phyloP scores from a whole-genome alignment of 495 filamentous ascomycete species.

The Recurvomyces mirabilis region DNA sequence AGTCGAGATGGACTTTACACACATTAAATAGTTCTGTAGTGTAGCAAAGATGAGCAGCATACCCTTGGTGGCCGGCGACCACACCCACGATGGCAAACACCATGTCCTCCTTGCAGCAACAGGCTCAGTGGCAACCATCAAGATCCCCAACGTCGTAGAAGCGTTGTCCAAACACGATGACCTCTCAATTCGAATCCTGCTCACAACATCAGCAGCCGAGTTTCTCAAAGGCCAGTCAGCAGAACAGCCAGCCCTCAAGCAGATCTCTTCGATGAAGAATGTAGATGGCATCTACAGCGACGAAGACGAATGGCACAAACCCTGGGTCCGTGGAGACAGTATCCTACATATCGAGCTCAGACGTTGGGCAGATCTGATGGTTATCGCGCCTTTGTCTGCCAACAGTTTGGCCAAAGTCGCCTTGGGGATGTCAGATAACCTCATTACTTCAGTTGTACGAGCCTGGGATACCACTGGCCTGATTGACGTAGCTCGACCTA shows the following conservation, averaged over 20 bases:
- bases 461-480: slow-evolving; percentile 73
- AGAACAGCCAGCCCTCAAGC: slow-evolving; percentile 54
- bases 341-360: slow-evolving; percentile 83
- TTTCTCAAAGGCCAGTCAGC: slow-evolving; percentile 59
- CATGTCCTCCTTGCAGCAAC: slow-evolving; percentile 73
- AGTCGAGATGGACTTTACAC: background rate
- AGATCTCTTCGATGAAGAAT: slow-evolving; percentile 39
- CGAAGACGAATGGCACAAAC: slow-evolving; percentile 66
- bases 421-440: slow-evolving; percentile 53
- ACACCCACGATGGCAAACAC: slow-evolving; percentile 48
- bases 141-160: slow-evolving; percentile 61
- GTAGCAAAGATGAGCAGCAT: too few relatives aligned
- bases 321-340: slow-evolving; percentile 54
- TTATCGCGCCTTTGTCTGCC: slow-evolving; percentile 68
- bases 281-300: slow-evolving; percentile 68
- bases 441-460: slow-evolving; percentile 61
- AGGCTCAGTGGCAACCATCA: slow-evolving; percentile 80
- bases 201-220: slow-evolving; percentile 56
- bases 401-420: slow-evolving; percentile 74
- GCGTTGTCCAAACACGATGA: slow-evolving; percentile 45
- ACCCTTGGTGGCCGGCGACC: slow-evolving; percentile 20
- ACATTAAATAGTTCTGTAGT: too few relatives aligned
- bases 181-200: slow-evolving; percentile 66
- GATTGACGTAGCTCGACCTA: slow-evolving; percentile 35
- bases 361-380: slow-evolving; percentile 67